Evolutionary conservation across 148 eudicot genomes (phyloP).

Genomic region (Vaccinium myrtillus): DNA sequence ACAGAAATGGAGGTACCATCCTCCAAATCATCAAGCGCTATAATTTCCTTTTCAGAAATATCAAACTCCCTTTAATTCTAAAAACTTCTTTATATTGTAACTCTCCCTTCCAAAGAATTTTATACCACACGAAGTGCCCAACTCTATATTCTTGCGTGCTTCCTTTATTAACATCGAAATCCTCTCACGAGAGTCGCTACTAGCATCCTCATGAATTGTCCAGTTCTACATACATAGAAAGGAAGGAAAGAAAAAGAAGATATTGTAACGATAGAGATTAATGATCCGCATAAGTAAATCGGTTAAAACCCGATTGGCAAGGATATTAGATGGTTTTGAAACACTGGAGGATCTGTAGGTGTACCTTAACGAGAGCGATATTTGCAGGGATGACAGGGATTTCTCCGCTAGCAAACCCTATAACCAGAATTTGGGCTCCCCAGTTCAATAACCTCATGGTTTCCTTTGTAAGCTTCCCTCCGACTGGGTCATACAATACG

Average conservation of each 20-base stretch:
- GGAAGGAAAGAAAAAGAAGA: not conserved
- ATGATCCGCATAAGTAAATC: not conserved
- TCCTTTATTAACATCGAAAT: no score
- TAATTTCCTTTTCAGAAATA: no score
- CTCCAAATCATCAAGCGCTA: no score
- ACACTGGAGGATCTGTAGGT: not conserved
- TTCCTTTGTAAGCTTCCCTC: conserved; percentile 90
- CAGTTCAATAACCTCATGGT: conserved; percentile 75
- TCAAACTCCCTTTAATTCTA: no score
- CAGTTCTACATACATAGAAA: conserved; percentile 59
- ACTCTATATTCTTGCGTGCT: no score
- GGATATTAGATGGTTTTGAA: not conserved
- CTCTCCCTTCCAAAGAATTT: no score
- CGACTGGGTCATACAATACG: conserved; percentile 97
- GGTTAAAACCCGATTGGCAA: not conserved
- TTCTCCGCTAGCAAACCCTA: conserved; percentile 97
- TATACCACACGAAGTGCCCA: no score
- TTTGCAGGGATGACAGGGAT: conserved; percentile 91
- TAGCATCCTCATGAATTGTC: conserved; percentile 98
- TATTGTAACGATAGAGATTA: not conserved
- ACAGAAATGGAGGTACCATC: no score
- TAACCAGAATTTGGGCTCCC: conserved; percentile 93
- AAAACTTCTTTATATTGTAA: no score
- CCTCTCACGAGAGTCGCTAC: no score
- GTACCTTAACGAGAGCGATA: conserved; percentile 94